Percentiles rank a stretch among this genome's conserved stretches.
Conservation (phyloP, 2,329 filamentous ascomycete species). For the Fusarium torulosum region DNA sequence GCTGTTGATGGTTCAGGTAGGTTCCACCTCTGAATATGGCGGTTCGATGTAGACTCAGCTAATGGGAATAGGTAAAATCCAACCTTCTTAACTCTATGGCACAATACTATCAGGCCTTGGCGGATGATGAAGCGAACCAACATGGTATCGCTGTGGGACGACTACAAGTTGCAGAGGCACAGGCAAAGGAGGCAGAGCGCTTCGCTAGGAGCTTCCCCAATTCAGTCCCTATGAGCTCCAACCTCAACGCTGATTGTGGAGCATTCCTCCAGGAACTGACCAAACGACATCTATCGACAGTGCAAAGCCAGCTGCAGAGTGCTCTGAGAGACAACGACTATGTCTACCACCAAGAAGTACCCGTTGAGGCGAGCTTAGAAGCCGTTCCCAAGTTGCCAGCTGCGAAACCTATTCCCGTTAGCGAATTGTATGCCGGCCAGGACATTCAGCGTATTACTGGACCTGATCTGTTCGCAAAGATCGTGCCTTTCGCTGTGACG, state of each 20-base stretch:
- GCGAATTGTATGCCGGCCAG: slow-evolving; percentile 95
- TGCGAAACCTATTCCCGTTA: slow-evolving; percentile 96
- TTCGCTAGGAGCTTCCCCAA: slow-evolving; percentile 84
- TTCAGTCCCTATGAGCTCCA: slow-evolving; percentile 82
- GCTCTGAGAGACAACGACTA: slow-evolving; percentile 95
- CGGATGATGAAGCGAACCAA: slow-evolving; percentile 88
- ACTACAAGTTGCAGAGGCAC: slow-evolving; percentile 81
- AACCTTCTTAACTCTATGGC: slow-evolving; percentile 86
- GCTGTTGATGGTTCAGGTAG: slow-evolving; percentile 83
- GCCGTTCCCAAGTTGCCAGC: slow-evolving; percentile 91
- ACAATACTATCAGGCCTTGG: slow-evolving; percentile 92
- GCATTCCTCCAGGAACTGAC: slow-evolving; percentile 80
- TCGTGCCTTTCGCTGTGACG: slow-evolving; percentile 94
- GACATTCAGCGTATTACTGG: slow-evolving; percentile 98
- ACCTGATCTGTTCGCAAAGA: slow-evolving; percentile 95
- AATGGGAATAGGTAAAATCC: slow-evolving; percentile 74
- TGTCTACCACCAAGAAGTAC: slow-evolving; percentile 95
- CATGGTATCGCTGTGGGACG: slow-evolving; percentile 88
- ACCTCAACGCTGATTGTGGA: slow-evolving; percentile 84
- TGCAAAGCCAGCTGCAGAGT: slow-evolving; percentile 83
- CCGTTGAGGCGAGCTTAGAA: slow-evolving; percentile 83
- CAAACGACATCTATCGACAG: slow-evolving; percentile 82
- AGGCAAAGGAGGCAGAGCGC: slow-evolving; percentile 82
- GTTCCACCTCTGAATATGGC: background rate
- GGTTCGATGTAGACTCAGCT: slow-evolving; percentile 16